Evolutionary conservation across 1,284 basidiomycete species (phyloP).

Genomic region (Boletus smithii): DNA sequence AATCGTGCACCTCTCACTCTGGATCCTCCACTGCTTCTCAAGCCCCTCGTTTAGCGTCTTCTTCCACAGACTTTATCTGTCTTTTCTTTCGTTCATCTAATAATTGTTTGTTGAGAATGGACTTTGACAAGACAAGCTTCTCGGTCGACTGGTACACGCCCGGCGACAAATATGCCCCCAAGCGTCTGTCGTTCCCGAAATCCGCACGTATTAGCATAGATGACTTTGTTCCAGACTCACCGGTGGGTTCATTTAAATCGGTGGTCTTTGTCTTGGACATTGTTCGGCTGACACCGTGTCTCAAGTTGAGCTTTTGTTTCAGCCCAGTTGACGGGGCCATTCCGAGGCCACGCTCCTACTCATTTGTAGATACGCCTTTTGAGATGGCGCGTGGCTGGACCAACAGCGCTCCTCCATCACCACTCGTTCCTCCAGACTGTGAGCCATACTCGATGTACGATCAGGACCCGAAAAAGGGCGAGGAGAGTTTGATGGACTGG

Average conservation of each 20-base stretch:
- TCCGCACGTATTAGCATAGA: conserved; percentile 33
- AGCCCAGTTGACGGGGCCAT: conserved; percentile 15
- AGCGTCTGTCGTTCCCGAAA: conserved; percentile 34
- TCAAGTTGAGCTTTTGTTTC: conserved; percentile 28
- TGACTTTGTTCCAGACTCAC: conserved; percentile 29
- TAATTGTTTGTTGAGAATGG: conserved; percentile 20
- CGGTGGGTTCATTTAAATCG: conserved; percentile 16
- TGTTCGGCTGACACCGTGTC: conserved; percentile 13
- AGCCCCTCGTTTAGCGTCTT: not conserved
- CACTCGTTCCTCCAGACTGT: conserved; percentile 4
- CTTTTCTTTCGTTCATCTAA: conserved; percentile 13
- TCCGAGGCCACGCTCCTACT: conserved; percentile 11
- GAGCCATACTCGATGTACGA: too few species aligned
- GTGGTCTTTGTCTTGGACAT: not conserved
- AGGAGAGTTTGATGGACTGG: conserved; percentile 1
- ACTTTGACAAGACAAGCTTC: conserved; percentile 34
- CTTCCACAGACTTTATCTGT: not conserved
- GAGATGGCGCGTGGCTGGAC: conserved; percentile 22
- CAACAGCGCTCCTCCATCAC: conserved; percentile 24
- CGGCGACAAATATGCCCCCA: conserved; percentile 25
- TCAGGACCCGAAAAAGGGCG: conserved; percentile 4
- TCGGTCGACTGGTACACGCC: conserved; percentile 33
- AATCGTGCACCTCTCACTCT: too few species aligned
- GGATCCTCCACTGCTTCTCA: too few species aligned
- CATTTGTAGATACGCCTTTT: conserved; percentile 17